Conservation (phyloP, 2,329 filamentous ascomycete genomes). For the Colletotrichum ledebouriae region DNA sequence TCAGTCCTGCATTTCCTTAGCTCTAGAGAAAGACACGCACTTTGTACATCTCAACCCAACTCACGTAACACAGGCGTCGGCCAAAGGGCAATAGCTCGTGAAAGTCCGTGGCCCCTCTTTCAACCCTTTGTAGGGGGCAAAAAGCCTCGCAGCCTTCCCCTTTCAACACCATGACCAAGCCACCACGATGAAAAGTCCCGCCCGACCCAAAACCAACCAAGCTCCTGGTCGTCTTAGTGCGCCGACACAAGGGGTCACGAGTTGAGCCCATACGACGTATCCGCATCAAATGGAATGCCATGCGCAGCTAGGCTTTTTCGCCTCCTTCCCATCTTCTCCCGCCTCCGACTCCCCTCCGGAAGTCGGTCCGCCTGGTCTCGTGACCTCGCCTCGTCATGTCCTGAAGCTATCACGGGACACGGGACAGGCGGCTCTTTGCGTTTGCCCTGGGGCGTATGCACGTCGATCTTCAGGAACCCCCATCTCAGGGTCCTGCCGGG, state of each 20-base stretch:
- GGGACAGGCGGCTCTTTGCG: constrained; percentile 8
- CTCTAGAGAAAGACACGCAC: not conserved
- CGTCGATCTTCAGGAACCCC: constrained; percentile 14
- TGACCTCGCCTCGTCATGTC: constrained; percentile 24
- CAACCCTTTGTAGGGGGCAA: not conserved
- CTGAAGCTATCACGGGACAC: constrained; percentile 39
- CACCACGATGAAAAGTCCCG: not conserved
- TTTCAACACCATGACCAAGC: not conserved
- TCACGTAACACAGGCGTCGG: not conserved
- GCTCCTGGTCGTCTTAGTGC: constrained; percentile 9
- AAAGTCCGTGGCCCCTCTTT: not conserved
- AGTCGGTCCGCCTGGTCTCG: constrained; percentile 2
- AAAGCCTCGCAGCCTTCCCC: not conserved
- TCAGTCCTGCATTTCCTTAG: constrained; percentile 1
- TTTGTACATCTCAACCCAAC: no score
- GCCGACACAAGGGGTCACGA: constrained; percentile 21
- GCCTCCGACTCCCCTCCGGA: constrained; percentile 1
- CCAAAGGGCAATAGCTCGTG: constrained; percentile 12
- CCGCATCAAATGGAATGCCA: not conserved
- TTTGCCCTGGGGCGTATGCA: constrained; percentile 6
- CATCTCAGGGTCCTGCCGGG: constrained; percentile 30
- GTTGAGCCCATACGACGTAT: not conserved
- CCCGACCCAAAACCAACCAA: constrained; percentile 1
- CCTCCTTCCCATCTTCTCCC: not conserved
- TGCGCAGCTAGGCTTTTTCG: not conserved